A percentile compares a stretch with the other conserved stretches of the same genome.
These are phyloP conservation scores for Cercospora canescens DNA, from an alignment of 2,329 filamentous ascomycete species.

Conservation along the genomic window DNA sequence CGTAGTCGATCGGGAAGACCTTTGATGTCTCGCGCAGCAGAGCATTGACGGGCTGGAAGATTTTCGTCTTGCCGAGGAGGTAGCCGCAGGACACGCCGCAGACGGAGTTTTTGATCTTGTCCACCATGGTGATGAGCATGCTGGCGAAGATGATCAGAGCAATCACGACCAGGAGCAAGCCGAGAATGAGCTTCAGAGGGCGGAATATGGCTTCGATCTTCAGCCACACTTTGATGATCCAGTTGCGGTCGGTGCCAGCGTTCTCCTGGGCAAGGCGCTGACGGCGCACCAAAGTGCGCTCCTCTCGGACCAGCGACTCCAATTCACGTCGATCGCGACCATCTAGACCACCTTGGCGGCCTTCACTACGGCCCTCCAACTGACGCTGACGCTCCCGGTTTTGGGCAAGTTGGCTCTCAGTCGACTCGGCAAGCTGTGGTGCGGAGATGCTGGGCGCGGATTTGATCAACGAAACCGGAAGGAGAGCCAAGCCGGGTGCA, in stretches of 20 bases:
- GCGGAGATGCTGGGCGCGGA: slow-evolving; percentile 83
- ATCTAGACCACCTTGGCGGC: slow-evolving; percentile 71
- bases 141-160: slow-evolving; percentile 79
- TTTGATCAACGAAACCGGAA: slow-evolving; percentile 90
- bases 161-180: slow-evolving; percentile 73
- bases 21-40: slow-evolving; percentile 77
- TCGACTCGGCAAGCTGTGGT: slow-evolving; percentile 74
- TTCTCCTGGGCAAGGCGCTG: slow-evolving; percentile 84
- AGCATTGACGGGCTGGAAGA: slow-evolving; percentile 96
- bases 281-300: slow-evolving; percentile 86
- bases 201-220: slow-evolving; percentile 80
- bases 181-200: slow-evolving; percentile 84
- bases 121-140: slow-evolving; percentile 93
- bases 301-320: slow-evolving; percentile 82
- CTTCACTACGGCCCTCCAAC: slow-evolving; percentile 80
- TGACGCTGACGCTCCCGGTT: slow-evolving; percentile 92
- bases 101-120: slow-evolving; percentile 93
- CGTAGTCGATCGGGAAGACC: slow-evolving; percentile 88
- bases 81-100: slow-evolving; percentile 92
- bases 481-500: slow-evolving; percentile 79
- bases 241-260: slow-evolving; percentile 72
- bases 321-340: slow-evolving; percentile 86
- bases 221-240: slow-evolving; percentile 72
- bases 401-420: slow-evolving; percentile 75
- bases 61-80: slow-evolving; percentile 80